Base-by-base conservation (phyloP, 176 grass and related monocot species). In the Cenchrus purpureus region DNA sequence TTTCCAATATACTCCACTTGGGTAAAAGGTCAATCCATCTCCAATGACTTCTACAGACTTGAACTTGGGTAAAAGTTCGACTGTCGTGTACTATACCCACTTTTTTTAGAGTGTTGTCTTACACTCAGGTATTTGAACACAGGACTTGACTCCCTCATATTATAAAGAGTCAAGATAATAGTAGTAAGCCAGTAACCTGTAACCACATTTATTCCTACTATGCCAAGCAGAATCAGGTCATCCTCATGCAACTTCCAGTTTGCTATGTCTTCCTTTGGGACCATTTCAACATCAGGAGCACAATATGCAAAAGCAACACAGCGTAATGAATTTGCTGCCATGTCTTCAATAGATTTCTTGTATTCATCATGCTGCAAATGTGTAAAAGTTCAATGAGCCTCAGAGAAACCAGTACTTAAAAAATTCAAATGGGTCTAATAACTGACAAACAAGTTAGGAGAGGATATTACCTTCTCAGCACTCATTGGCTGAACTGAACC, bases 231-330 rank as follows among this genome's bases (percentile, higher is more conserved):
- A 77, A 87, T 90, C 64, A 98, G 84, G 60, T 94, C 84, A 84
- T 92, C 93, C 76, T 98, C 96, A 72, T 93, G 96, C 82, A 98
- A 94, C 68, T 95, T 68, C 96, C 93, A 98, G 52, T 86, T 89
- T 62, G 86, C 79, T 81, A 89, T 93, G 68, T 94, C 89, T 71
- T 93, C 91, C 45, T 81, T 68, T 15, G 93, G 93, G 58, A 98
- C 75, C 50, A 46, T 76, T 87, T 80, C 83, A 15, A 28, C 34
- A 57, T 94, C 83, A 82, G 65, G 90, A 57, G 82, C 45, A 82
- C 86, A 77, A 79, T 91, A 95, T 70, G 96, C 96, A 89, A 98
- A 94, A 85, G 96, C 93, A 90, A 98, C 83, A 87, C 96, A 98
- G 44, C 96, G 88, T 70, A 98, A 88, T 69, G 93, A 94, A 89